Evolutionary conservation across 2,329 filamentous ascomycete genomes (phyloP), one percentile per base, ranked within the genome.

Genomic region (Talaromyces sp.): DNA sequence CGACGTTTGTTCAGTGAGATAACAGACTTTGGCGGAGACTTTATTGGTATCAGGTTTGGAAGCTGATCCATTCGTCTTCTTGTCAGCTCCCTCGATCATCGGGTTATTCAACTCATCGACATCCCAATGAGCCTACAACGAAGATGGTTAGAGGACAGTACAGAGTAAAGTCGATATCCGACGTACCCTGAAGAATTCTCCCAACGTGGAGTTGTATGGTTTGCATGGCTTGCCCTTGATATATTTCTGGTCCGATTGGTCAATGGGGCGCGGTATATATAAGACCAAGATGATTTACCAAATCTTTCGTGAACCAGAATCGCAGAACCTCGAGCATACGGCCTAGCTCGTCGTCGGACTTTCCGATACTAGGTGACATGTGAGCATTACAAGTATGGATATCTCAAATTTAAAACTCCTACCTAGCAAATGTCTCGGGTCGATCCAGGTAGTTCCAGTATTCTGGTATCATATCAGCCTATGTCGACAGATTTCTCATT

Each of bases 381-480:
- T 78, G 70, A 68, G 59, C 65, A 55, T 56, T 62, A 60, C 14
- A 19, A 43, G 59, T 63, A 50, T 61, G 35, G 51, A 46, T 60
- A 10, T 41, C 63, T 51, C 35, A 27, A 21, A 35, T 58, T 67
- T 61, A 65, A 59, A 60, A 64, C 64, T 69, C 78, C 69, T 55
- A 85, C 83, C 81, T 85, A 64, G 84, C 84, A 73, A 99, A 97
- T 54, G 93, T 91, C 75, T 96, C 96, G 24, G 93, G 93, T 68
- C 92, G 86, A 77, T 99, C 95, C 73, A 99, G 83, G 72, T 99
- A 99, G 71, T 96, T 96, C 95, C 95, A 99, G 79, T 98, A 99
- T 80, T 99, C 95, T 86, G 68, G 17, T 43, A 35, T 17, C 14
- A 9, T 17, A 56, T 62, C 49, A 62, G 60, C 46, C 19, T 1